Evolutionary conservation across 2,329 filamentous ascomycete species (phyloP).

Genomic region (Bipolaris sorokiniana): DNA sequence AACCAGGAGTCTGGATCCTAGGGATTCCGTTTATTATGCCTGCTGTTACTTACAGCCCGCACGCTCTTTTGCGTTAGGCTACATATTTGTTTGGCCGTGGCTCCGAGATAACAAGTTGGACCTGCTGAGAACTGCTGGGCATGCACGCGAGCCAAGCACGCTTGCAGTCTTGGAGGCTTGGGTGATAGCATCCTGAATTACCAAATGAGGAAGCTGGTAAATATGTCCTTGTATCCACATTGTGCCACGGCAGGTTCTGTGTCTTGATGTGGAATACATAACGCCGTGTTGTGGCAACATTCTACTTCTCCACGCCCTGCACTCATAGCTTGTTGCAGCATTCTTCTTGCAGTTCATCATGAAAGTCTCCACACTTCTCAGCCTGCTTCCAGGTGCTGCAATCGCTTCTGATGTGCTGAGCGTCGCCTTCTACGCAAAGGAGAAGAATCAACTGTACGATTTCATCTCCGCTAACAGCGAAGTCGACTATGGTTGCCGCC

Average conservation of each 20-base stretch:
- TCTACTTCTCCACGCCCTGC: slow-evolving; percentile 12
- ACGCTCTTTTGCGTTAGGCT: slow-evolving; percentile 5
- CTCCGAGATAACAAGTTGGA: slow-evolving; percentile 27
- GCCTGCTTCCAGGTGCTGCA: slow-evolving; percentile 32
- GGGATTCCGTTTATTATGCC: neutral
- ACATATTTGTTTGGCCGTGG: slow-evolving; percentile 1
- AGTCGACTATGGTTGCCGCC: slow-evolving; percentile 46
- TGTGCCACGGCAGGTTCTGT: slow-evolving; percentile 4
- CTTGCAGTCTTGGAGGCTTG: slow-evolving; percentile 25
- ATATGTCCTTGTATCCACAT: slow-evolving; percentile 3
- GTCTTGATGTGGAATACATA: slow-evolving; percentile 13
- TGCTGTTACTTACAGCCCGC: neutral
- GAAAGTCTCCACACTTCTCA: slow-evolving; percentile 36
- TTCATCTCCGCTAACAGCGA: slow-evolving; percentile 40
- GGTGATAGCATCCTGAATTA: slow-evolving; percentile 9
- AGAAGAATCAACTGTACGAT: slow-evolving; percentile 33
- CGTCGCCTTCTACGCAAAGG: slow-evolving; percentile 42
- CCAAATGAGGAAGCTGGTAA: slow-evolving; percentile 23
- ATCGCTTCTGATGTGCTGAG: slow-evolving; percentile 37
- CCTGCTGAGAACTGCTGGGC: slow-evolving; percentile 27
- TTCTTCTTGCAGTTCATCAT: slow-evolving; percentile 18
- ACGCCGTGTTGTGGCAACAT: neutral
- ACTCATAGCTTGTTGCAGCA: slow-evolving; percentile 4
- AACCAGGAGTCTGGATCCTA: slow-evolving; percentile 14
- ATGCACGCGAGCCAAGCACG: slow-evolving; percentile 24